Percentiles rank a stretch among this genome's conserved stretches.
These are phyloP conservation scores for Naganishia cerealis DNA, from an alignment of 1,284 basidiomycete genomes.

Conservation along the genomic window DNA sequence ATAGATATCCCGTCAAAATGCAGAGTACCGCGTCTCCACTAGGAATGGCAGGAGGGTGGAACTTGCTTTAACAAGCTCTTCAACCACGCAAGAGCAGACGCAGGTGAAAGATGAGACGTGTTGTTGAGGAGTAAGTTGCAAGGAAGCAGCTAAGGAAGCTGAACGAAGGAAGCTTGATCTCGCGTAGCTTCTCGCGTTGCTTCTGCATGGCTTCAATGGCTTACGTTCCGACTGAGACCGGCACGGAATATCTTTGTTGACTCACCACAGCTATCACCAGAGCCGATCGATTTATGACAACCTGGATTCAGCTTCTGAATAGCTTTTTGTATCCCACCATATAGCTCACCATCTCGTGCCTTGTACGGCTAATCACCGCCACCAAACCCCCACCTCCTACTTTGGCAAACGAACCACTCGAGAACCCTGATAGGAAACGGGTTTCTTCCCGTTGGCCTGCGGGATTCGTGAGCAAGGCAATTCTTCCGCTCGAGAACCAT, in stretches of 20 bases:
- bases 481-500: too few relatives aligned
- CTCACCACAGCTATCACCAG: not conserved
- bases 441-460: too few relatives aligned
- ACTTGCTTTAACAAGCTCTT: too few relatives aligned
- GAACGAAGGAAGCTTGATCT: not conserved
- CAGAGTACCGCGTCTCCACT: not conserved
- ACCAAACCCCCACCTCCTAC: too few relatives aligned
- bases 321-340: too few relatives aligned
- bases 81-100: conserved; percentile 3
- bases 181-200: conserved; percentile 3
- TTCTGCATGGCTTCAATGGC: conserved; percentile 12
- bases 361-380: too few relatives aligned
- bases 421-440: too few relatives aligned
- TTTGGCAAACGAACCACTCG: too few relatives aligned
- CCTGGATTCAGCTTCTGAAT: not conserved
- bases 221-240: conserved; percentile 9
- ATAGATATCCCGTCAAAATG: too few relatives aligned
- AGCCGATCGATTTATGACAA: not conserved
- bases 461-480: too few relatives aligned
- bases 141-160: too few relatives aligned
- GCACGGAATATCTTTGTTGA: conserved; percentile 13
- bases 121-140: not conserved
- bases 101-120: not conserved
- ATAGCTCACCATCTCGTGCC: too few relatives aligned
- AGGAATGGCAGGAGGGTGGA: not conserved